Percentiles rank a stretch among this genome's conserved stretches.
Conservation (phyloP, 768 basidiomycete species). For the Russula sp. region DNA sequence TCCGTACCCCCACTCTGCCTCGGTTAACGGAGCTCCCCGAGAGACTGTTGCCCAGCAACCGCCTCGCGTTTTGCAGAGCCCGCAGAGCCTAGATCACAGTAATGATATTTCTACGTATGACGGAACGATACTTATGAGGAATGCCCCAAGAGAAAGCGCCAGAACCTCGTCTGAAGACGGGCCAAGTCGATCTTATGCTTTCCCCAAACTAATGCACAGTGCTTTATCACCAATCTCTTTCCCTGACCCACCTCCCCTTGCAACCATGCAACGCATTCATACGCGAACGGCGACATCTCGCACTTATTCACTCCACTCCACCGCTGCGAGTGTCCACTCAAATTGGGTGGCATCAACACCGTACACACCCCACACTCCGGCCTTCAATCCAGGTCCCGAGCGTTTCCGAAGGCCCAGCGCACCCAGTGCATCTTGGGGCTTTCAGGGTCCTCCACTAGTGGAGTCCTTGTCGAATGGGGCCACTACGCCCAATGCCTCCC, state of each 20-base stretch:
- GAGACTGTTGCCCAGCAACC: not conserved
- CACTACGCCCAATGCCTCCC: not conserved
- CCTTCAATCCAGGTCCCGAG: not conserved
- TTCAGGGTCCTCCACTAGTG: not conserved
- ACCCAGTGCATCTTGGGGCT: not conserved
- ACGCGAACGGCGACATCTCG: not conserved
- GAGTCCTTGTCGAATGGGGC: not conserved
- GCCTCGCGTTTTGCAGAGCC: not conserved
- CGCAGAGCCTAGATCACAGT: not conserved
- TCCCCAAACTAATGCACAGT: not conserved
- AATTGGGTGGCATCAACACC: not conserved
- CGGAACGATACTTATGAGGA: not conserved
- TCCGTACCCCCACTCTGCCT: not conserved
- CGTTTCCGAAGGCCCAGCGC: not conserved
- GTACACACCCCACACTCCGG: not conserved
- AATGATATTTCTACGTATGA: not conserved
- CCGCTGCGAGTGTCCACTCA: slow-evolving; percentile 14
- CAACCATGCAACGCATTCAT: not conserved
- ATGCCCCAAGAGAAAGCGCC: not conserved
- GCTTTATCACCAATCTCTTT: not conserved
- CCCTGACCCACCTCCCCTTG: not conserved
- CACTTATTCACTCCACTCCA: not conserved
- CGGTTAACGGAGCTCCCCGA: not conserved
- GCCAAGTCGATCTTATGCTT: not conserved
- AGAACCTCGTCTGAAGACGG: not conserved